phyloP scores from a whole-genome alignment of 768 basidiomycete genomes.

The Boletus subcaerulescens region DNA sequence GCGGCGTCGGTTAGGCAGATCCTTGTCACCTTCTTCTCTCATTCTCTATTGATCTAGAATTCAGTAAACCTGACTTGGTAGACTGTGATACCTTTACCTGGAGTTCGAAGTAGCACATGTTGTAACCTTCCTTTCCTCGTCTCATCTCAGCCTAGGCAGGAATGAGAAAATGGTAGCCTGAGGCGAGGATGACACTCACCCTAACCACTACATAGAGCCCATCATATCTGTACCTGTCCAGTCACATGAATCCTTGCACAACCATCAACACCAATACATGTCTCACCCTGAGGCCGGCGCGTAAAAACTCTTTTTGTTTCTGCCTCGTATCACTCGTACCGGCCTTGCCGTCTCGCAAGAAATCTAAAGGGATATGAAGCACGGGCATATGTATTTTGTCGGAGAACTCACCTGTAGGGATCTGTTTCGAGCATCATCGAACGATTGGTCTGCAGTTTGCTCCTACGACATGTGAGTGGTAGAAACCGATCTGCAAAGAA shows the following conservation, averaged over 20 bases:
- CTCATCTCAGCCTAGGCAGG: constrained; percentile 14
- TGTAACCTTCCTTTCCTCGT: constrained; percentile 17
- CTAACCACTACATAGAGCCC: constrained; percentile 29
- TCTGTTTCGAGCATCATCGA: constrained; percentile 20
- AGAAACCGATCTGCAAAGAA: background rate
- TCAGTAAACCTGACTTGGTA: background rate
- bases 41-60: constrained; percentile 17
- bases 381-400: background rate
- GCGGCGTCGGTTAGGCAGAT: constrained; percentile 22
- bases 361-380: constrained; percentile 18
- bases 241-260: background rate
- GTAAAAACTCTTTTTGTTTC: constrained; percentile 10
- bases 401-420: constrained; percentile 15
- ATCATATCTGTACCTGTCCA: constrained; percentile 30
- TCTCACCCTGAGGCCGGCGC: constrained; percentile 25
- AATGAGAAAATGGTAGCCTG: background rate
- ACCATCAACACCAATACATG: background rate
- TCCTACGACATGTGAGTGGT: constrained; percentile 11
- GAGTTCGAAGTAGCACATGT: constrained; percentile 32
- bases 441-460: constrained; percentile 24
- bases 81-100: constrained; percentile 12
- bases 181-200: constrained; percentile 10
- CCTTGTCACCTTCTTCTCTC: constrained; percentile 16
- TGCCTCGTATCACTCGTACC: constrained; percentile 40
- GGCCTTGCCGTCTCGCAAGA: constrained; percentile 30